Evolutionary conservation across 306 rosid species (phyloP), one percentile per base, ranked within the genome.

Genomic region (Gastrolobium villosum): DNA sequence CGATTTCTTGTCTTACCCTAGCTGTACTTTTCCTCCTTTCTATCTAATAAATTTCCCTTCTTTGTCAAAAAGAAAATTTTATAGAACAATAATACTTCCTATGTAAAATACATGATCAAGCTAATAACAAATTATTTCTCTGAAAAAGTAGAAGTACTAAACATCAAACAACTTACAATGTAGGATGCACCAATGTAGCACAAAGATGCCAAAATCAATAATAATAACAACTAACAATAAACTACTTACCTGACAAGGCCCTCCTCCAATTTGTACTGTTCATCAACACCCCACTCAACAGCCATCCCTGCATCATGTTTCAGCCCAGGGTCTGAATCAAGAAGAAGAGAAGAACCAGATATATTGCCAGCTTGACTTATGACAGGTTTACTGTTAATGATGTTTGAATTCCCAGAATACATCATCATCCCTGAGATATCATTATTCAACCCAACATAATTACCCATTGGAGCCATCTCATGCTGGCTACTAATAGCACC

Each of bases 281-380:
- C 98, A 48, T 94, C 96, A 70, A 87, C 77, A 40, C 96, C 90
- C 98, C 98, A 94, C 78, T 94, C 97, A 36, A 89, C 98, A n/a
- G 96, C 94, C 81, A 91, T 80, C 6, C 92, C 92, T 0, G 90
- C 84, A 56, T 94, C 98, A 74, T 88, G 94, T 86, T 91, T 94
- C 74, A 94, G 87, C 72, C 96, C 98, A 4, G 96, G 89, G 69
- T 82, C 89, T 1, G 96, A 86, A 80, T 94, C 97, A 53, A 88
- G 87, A 62, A 91, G 89, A 34, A 87, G 86, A 64, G 98, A 87
- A 53, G 85, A 81, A 10, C 81, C 86, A 57, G 90, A 83, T n/a
- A 87, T 73, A 61, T 35, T 87, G 68, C 84, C 84, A 35, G 81
- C 82, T 78, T 93, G 97, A 79, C 84, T 81, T 39, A 86, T 80